phyloP scores from a whole-genome alignment of 2,329 filamentous ascomycete genomes.

The Mycosphaerelloides madeirae region DNA sequence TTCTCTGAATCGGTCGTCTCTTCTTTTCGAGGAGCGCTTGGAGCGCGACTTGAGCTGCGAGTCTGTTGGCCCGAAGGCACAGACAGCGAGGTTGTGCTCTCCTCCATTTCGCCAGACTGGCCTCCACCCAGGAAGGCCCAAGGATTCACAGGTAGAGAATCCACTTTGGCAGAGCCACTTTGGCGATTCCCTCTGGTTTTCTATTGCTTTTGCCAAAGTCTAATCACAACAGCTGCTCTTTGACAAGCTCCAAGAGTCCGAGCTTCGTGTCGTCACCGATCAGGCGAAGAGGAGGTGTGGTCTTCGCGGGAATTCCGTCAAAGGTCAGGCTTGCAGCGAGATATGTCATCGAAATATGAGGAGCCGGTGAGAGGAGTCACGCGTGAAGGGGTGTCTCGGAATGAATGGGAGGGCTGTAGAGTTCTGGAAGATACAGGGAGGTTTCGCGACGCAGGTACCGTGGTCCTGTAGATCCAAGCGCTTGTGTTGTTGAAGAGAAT shows the following conservation, averaged over 20 bases:
- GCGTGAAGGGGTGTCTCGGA: constrained; percentile 17
- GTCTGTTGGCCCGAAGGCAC: constrained; percentile 13
- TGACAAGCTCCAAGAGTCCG: not conserved
- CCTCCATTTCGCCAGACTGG: constrained; percentile 16
- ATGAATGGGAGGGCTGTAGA: constrained; percentile 3
- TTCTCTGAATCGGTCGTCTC: constrained; percentile 36
- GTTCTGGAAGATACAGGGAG: not conserved
- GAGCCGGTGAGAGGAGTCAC: constrained; percentile 10
- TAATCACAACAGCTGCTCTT: too few species aligned
- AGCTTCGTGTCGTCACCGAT: constrained; percentile 5
- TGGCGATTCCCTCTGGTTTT: constrained; percentile 2
- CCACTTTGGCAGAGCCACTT: constrained; percentile 25
- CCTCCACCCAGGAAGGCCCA: constrained; percentile 26
- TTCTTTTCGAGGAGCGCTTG: constrained; percentile 24
- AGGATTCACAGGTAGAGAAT: constrained; percentile 31
- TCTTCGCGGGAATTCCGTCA: not conserved
- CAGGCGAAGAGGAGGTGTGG: constrained; percentile 2
- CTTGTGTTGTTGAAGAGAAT: not conserved
- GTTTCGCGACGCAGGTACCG: constrained; percentile 6
- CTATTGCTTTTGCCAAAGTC: not conserved
- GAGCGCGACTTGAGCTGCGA: constrained; percentile 24
- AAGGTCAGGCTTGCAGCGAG: constrained; percentile 2
- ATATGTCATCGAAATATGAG: constrained; percentile 2
- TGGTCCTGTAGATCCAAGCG: constrained; percentile 3
- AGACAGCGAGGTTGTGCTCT: constrained; percentile 18